Evolutionary conservation across 106 monocot species (phyloP).

Genomic region (Cymbidium sinense): DNA sequence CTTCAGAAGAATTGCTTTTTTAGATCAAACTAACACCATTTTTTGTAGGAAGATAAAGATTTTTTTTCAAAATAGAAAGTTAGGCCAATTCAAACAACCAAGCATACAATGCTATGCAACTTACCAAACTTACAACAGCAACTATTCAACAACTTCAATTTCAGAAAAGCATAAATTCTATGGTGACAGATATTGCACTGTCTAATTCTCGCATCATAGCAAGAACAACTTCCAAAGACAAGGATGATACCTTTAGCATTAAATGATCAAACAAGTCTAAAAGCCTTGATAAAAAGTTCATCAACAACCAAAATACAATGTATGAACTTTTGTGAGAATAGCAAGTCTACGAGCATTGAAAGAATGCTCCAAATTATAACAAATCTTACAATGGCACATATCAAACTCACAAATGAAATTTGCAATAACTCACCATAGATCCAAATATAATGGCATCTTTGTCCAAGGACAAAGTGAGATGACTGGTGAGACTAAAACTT

Average conservation of each 20-base stretch:
- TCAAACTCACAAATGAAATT: not conserved
- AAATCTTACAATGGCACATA: not conserved
- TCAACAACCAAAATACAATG: not conserved
- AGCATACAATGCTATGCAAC: not conserved
- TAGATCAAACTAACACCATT: not conserved
- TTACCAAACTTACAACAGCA: not conserved
- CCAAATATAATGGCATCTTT: constrained; percentile 60
- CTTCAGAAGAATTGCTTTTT: not conserved
- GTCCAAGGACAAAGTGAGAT: constrained; percentile 56
- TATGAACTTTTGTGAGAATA: not conserved
- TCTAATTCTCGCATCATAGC: not conserved
- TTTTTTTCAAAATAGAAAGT: not conserved
- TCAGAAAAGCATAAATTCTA: not conserved
- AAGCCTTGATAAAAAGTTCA: not conserved
- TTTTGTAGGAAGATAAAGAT: not conserved
- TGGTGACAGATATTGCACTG: not conserved
- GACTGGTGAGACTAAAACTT: constrained; percentile 64
- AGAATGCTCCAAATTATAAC: not conserved
- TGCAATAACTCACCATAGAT: constrained; percentile 36
- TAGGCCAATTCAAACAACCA: not conserved
- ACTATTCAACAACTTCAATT: not conserved
- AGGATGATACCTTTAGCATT: not conserved
- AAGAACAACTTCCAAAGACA: not conserved
- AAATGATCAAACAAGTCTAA: not conserved
- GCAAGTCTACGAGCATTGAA: not conserved